Evolutionary conservation across 257 asterid genomes (phyloP), one percentile per base, ranked within the genome.

Genomic region (Paraleonurus japonicus): DNA sequence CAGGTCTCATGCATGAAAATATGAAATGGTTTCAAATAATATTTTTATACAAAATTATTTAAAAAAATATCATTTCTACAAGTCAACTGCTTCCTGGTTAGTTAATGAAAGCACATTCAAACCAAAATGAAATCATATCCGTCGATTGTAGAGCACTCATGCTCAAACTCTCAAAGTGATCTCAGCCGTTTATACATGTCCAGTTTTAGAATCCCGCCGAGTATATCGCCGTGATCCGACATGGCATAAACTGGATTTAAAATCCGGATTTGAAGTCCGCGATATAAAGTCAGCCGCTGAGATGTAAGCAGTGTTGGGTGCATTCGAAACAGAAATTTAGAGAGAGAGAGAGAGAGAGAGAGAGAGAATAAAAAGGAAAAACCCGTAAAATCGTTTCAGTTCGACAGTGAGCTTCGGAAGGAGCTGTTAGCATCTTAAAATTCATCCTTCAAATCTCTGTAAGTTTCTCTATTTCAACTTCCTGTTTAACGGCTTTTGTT

Each of bases 191-290:
- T 3, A 72, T 0, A 10, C 2, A 32, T 1, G 43, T 24, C 57
- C 59, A 0, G 39, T 63, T 61, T 72, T 16, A 55, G 71, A 77
- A 64, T 75, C 65, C 79, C 82, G 88, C 80, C 86, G 60, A 65
- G 87, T 72, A 78, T 30, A 66, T 39, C 78, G 17, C 62, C 61
- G 54, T 69, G 75, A 73, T 80, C 89, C 80, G 63, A 85, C 89
- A 75, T 86, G 91, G 88, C 92, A 79, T 77, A 66, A 85, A 83
- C 76, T 65, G 67, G 77, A 76, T 86, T 85, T 92, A 33, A 89
- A 92, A 80, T 86, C 90, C 89, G 88, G 83, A 66, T 80, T 85
- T 89, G 83, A 78, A 79, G 87, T 92, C 98, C 98, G 96, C 79
- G 70, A 75, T 77, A 84, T 78, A 78, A 48, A 61, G 16, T 67